Evolutionary conservation across 2,329 filamentous ascomycete species (phyloP).

Genomic region (Diaporthe vaccinii): DNA sequence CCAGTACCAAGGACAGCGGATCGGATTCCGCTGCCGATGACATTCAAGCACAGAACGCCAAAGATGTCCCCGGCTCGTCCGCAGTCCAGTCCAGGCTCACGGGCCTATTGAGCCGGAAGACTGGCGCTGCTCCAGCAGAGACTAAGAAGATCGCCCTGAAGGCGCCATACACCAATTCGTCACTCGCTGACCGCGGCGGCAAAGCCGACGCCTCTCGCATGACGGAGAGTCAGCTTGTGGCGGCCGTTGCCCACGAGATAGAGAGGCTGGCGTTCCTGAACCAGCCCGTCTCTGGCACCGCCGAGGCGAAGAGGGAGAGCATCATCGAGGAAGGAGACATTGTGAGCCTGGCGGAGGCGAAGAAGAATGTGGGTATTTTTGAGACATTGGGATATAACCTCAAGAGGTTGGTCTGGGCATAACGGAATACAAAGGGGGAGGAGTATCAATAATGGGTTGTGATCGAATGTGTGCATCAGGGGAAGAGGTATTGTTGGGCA

Average conservation of each 20-base stretch:
- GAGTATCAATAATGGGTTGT: neutral
- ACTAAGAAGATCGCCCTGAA: conserved; percentile 67
- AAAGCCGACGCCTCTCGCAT: conserved; percentile 53
- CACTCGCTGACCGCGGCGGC: conserved; percentile 65
- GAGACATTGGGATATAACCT: conserved; percentile 91
- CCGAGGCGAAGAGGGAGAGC: conserved; percentile 57
- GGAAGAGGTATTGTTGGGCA: neutral
- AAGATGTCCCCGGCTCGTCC: conserved; percentile 26
- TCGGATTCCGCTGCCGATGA: conserved; percentile 40
- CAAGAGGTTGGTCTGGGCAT: conserved; percentile 92
- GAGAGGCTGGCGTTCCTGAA: conserved; percentile 72
- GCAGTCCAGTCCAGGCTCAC: conserved; percentile 52
- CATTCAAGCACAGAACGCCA: conserved; percentile 17
- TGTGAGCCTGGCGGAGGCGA: conserved; percentile 87
- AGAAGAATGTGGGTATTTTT: conserved; percentile 85
- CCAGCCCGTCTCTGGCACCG: conserved; percentile 55
- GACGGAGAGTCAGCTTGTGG: conserved; percentile 69
- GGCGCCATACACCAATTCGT: conserved; percentile 67
- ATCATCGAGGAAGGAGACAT: conserved; percentile 76
- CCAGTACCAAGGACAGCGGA: conserved; percentile 55
- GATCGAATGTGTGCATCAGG: neutral
- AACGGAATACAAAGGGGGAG: conserved; percentile 10
- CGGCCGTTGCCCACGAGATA: conserved; percentile 81
- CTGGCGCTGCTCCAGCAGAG: conserved; percentile 50
- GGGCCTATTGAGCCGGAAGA: conserved; percentile 56